Conservation (phyloP, 495 filamentous ascomycete genomes). For the Rostrohypoxylon terebratum region DNA sequence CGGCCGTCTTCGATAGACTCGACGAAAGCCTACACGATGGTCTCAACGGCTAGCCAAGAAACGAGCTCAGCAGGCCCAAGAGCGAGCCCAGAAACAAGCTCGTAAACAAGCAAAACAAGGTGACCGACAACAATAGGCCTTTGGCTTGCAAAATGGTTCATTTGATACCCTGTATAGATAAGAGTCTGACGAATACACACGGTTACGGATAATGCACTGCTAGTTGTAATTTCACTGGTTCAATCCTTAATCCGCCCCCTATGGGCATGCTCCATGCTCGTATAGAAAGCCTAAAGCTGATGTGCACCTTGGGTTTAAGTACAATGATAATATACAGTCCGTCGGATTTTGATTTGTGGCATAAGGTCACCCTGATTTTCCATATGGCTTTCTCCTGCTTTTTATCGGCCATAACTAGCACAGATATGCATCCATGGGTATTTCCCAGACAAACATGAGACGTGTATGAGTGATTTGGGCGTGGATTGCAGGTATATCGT, state of each 20-base stretch:
- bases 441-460: too few species aligned
- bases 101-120: too few species aligned
- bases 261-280: slow-evolving; percentile 1
- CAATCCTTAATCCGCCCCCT: neutral
- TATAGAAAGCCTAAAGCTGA: slow-evolving; percentile 16
- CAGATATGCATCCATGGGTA: neutral
- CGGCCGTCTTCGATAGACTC: slow-evolving; percentile 57
- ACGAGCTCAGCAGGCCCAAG: too few species aligned
- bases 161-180: slow-evolving; percentile 32
- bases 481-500: neutral
- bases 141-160: neutral
- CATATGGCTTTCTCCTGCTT: neutral
- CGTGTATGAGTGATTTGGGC: neutral
- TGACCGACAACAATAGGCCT: slow-evolving; percentile 9
- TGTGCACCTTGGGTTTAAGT: slow-evolving; percentile 19
- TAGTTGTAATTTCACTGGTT: neutral
- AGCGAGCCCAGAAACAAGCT: too few species aligned
- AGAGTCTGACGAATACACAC: slow-evolving; percentile 19
- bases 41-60: too few species aligned
- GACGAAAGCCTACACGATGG: neutral
- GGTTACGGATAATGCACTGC: neutral
- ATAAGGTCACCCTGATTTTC: neutral
- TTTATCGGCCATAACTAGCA: neutral
- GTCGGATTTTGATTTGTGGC: slow-evolving; percentile 20
- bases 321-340: slow-evolving; percentile 35